Evolutionary conservation across 1,284 basidiomycete genomes (phyloP).

Genomic region (Sutorius eximius): DNA sequence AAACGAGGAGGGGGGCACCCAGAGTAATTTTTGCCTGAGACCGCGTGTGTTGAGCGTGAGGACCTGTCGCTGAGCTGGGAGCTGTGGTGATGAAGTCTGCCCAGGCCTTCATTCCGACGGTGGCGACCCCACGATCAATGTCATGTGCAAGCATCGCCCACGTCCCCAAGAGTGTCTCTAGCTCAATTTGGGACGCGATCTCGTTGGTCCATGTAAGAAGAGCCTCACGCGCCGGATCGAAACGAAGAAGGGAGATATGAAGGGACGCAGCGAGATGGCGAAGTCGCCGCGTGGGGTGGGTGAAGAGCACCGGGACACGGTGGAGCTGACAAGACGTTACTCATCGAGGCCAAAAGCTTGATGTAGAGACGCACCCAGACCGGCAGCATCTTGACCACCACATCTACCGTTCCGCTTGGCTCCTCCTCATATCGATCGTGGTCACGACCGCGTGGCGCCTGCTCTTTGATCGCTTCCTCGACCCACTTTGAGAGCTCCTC

Average conservation of each 20-base stretch:
- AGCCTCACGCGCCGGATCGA: conserved; percentile 48
- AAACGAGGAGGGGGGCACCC: conserved; percentile 30
- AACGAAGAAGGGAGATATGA: conserved; percentile 67
- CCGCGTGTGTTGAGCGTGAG: background rate
- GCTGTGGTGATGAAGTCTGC: conserved; percentile 38
- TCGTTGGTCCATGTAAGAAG: conserved; percentile 64
- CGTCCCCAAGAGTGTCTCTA: conserved; percentile 74
- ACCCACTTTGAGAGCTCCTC: conserved; percentile 84
- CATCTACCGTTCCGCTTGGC: conserved; percentile 38
- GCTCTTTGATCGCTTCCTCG: conserved; percentile 47
- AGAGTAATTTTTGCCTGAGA: conserved; percentile 12
- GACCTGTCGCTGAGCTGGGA: conserved; percentile 13
- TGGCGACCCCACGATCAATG: conserved; percentile 63
- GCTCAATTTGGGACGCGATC: conserved; percentile 51
- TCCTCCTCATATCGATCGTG: conserved; percentile 8
- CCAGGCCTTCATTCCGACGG: conserved; percentile 58
- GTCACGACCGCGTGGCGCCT: conserved; percentile 43
- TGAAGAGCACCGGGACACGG: conserved; percentile 79
- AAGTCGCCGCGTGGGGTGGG: conserved; percentile 80
- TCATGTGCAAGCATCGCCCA: conserved; percentile 81
- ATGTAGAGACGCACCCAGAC: conserved; percentile 75
- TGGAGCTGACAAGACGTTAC: conserved; percentile 59
- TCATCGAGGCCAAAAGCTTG: background rate
- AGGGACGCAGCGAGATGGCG: conserved; percentile 68
- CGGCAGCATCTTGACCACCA: conserved; percentile 68